Base-by-base conservation (phyloP, 495 filamentous ascomycete genomes). In the Xylona heveae region DNA sequence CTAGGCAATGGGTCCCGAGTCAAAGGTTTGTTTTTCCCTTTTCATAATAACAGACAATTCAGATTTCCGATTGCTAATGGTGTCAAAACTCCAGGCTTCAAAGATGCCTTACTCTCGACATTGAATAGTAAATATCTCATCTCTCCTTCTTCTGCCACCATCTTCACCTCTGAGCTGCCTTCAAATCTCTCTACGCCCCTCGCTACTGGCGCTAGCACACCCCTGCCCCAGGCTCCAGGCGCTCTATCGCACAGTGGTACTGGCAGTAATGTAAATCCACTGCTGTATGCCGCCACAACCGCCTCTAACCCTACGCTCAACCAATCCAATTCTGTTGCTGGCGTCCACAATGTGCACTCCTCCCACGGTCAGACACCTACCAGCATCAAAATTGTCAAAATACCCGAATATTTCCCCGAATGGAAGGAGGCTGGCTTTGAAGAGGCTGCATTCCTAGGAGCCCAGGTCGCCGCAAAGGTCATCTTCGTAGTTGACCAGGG, bases 141-240 rank as follows among this genome's bases (percentile, higher is more conserved):
- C 36, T 85, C 83, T 3, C 88, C 88, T 0, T 84, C 78, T 25
- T 72, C 71, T 2, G 82, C 76, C 15, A 93, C 83, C 22, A 95
- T 95, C 44, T 97, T 97, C 61, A 91, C 81, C 22, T 90, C 79
- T 28, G 88, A 97, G 52, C 68, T 97, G 21, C 83, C 83, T 13
- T 88, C 78, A 1, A 80, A 83, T 51, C 64, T 91, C 46, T 78
- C 76, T 27, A 95, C 88, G 0, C 88, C 88, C 7, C 62, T 71
- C 23, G 83, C 79, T 4, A 97, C 88, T 0, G 88, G 88, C 12
- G 74, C 85, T 13, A 85, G 83, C 48, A 97, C 88, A 0, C 88
- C 88, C 0, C 68, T 61, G 18, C 44, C 41, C 1, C 50, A 51
- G 24, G 40, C 39, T 14, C 35, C 35, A 12, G 19, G 52, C 56